Evolutionary conservation across 805 yeast species (phyloP), one percentile per base, ranked within the genome.

Genomic region (Scheffersomyces spartinae): DNA sequence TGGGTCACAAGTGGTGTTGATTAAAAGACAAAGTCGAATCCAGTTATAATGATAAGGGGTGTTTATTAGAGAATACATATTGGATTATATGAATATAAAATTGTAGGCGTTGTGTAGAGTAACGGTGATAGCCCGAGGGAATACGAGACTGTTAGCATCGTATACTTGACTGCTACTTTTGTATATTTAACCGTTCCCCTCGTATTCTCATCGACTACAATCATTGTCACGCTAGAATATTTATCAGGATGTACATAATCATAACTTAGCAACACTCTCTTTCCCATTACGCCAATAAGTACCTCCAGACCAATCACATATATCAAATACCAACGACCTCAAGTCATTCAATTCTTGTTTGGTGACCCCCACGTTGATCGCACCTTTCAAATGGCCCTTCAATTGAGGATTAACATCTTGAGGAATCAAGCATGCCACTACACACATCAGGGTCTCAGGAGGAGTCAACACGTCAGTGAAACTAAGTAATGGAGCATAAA

Each of bases 371-470:
- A 73, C 68, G 41, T 83, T 84, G 25, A 74, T 33, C 0, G 95
- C 95, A 0, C 96, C 96, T 46, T 67, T 71, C 33, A 86, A 61
- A 45, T 86, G 96, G 0, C 96, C 96, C 50, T 83, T 81, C 36
- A 86, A 61, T 41, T 86, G 95, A 0, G 95, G 94, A 38, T 81
- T 83, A 7, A 86, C 95, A 48, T 86, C 94, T 45, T 83, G 95
- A 1, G 96, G 95, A 7, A 86, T 74, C 36, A 86, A 61, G 33
- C 88, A 66, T 1, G 93, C 75, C 10, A 86, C 68, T 2, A 86
- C 71, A 17, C 83, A 75, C 31, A 83, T 45, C 17, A 88, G 74
- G 2, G 95, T 78, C 35, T 84, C 94, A 34, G 59, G 62, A 1
- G 79, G 73, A 4, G 61, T 43, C 15, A 86, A 50, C 1, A 83